Evolutionary conservation across 805 yeast species (phyloP), one percentile per base, ranked within the genome.

Genomic region (Starmerella apis): DNA sequence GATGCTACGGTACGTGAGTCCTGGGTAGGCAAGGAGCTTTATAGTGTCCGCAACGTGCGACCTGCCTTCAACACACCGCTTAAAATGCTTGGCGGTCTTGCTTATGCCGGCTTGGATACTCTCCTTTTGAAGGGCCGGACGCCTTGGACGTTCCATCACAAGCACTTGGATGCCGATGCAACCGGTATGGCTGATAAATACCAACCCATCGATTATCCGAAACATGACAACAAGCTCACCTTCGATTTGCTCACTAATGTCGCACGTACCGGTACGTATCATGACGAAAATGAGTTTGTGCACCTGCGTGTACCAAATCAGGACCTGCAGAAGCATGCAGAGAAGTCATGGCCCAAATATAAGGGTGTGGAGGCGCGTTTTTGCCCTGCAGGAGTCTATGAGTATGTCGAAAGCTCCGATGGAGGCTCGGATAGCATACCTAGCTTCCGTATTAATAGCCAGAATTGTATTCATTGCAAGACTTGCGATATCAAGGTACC

Each of bases 371-470:
- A 92, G 66, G 81, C 79, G 62, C 72, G 94, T 54, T 92, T 92
- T 71, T 92, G 98, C 63, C 98, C 98, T 3, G 98, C 98, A 20
- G 98, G 98, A 22, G 98, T 92, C 11, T 92, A 92, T 66, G 98
- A 92, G 68, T 92, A 86, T 61, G 64, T 79, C n/a, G 80, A 81
- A 31, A 33, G 22, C 37, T 33, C 37, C 22, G 19, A 22, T 22
- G 37, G 22, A 1, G 37, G 37, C 37, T 33, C 37, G 13, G 63
- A 67, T 16, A 92, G 92, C 4, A 27, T 11, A 18, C 92, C 86
- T 16, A 77, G 79, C 62, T 90, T 92, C 69, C 92, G 86, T 65
- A 90, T 92, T 68, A 92, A 92, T 69, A 78, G 95, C 19, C 98
- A 92, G 69, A 92, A 92, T 68, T 92, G 98, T 71, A 88, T 92